Evolutionary conservation across 2,329 filamentous ascomycete species (phyloP).

Genomic region (Monosporascus sp.): DNA sequence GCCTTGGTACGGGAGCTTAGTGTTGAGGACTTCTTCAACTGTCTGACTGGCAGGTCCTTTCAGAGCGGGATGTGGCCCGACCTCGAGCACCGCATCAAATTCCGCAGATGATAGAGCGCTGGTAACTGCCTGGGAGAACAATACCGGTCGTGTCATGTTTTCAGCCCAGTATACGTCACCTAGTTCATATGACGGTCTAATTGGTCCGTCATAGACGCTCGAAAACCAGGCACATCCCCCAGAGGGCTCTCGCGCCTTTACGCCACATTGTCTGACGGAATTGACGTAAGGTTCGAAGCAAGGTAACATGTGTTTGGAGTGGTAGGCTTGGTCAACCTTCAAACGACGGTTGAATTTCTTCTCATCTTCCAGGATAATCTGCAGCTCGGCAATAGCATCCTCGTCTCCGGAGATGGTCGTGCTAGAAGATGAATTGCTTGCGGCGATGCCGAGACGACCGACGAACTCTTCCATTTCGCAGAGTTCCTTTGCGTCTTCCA

Average conservation of each 20-base stretch:
- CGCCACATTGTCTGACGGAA: too few relatives aligned
- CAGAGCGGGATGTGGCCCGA: conserved; percentile 32
- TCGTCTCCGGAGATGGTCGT: conserved; percentile 12
- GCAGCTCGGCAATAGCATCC: conserved; percentile 5
- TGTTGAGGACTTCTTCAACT: too few relatives aligned
- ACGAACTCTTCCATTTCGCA: background rate
- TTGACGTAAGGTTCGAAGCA: conserved; percentile 4
- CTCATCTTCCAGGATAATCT: conserved; percentile 3
- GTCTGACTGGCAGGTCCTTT: conserved; percentile 16
- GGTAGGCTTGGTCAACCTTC: conserved; percentile 12
- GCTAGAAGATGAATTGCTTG: conserved; percentile 10
- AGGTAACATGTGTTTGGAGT: conserved; percentile 11
- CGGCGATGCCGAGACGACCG: conserved; percentile 4
- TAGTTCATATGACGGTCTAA: too few relatives aligned
- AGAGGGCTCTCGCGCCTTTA: too few relatives aligned
- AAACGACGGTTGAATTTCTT: background rate
- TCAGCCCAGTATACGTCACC: conserved; percentile 31
- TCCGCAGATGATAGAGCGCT: background rate
- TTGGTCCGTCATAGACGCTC: conserved; percentile 1
- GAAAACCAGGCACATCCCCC: too few relatives aligned
- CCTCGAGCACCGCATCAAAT: conserved; percentile 26
- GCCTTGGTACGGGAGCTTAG: too few relatives aligned
- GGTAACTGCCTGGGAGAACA: conserved; percentile 27
- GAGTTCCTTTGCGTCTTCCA: conserved; percentile 1
- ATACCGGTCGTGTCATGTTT: conserved; percentile 31